Percentiles rank a stretch among this genome's conserved stretches.
Conservation (phyloP, 345 rosid species). For the Microcos paniculata region DNA sequence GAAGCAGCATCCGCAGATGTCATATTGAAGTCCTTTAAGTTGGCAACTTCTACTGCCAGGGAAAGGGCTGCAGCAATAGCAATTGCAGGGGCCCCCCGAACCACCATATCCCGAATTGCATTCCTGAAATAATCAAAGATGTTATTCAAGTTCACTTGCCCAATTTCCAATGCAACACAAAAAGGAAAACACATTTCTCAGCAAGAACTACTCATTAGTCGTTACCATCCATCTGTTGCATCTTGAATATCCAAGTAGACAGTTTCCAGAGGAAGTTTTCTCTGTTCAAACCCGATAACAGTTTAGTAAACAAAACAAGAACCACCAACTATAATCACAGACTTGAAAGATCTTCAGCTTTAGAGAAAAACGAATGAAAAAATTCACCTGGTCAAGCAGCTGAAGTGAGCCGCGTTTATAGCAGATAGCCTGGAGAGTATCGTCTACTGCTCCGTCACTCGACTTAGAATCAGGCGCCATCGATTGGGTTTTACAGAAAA, state of each 20-base stretch:
- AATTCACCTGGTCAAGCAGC: constrained; percentile 61
- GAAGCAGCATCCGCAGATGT: constrained; percentile 56
- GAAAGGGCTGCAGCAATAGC: constrained; percentile 94
- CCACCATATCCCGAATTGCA: constrained; percentile 94
- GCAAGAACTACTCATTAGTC: not conserved
- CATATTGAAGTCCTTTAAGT: constrained; percentile 53
- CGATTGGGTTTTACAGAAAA: not conserved
- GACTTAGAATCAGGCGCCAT: constrained; percentile 28
- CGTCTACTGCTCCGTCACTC: constrained; percentile 10
- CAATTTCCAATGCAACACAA: not conserved
- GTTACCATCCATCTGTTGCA: constrained; percentile 81
- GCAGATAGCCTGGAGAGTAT: constrained; percentile 57
- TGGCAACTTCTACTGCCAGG: constrained; percentile 80
- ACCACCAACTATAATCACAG: not conserved
- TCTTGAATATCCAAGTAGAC: constrained; percentile 57
- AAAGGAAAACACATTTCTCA: not conserved
- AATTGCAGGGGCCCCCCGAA: constrained; percentile 98
- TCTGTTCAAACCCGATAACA: constrained; percentile 40
- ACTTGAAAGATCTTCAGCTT: not conserved
- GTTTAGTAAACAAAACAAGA: not conserved
- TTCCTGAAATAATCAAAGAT: constrained; percentile 39
- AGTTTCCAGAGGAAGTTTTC: constrained; percentile 84
- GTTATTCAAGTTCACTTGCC: not conserved
- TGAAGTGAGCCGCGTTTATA: constrained; percentile 69
- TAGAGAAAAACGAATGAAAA: not conserved